phyloP scores from a whole-genome alignment of 2,329 filamentous ascomycete species.

The Trichoderma cornu-damae region DNA sequence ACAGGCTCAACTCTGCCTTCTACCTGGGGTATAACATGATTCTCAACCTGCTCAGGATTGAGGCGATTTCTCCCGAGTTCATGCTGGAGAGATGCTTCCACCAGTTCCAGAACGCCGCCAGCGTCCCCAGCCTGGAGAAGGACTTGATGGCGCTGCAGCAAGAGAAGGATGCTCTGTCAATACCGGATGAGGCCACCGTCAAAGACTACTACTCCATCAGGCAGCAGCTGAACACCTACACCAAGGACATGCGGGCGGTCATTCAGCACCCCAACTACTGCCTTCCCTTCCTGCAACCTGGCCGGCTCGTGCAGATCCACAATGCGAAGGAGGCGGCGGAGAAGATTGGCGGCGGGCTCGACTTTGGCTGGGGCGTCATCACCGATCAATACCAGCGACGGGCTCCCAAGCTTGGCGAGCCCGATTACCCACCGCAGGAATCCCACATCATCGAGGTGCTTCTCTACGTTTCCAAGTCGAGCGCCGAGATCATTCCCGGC shows the following conservation, averaged over 20 bases:
- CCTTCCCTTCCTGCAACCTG: conserved; percentile 75
- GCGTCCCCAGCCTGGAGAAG: conserved; percentile 76
- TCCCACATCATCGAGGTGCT: conserved; percentile 79
- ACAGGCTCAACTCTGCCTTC: conserved; percentile 95
- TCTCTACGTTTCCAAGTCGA: conserved; percentile 53
- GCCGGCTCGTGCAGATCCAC: conserved; percentile 83
- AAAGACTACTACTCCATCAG: conserved; percentile 92
- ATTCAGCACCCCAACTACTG: conserved; percentile 90
- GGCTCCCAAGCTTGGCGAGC: conserved; percentile 59
- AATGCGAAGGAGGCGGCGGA: conserved; percentile 51
- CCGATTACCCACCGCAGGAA: conserved; percentile 68
- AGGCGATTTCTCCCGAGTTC: conserved; percentile 96
- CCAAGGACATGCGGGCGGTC: conserved; percentile 82
- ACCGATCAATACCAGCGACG: conserved; percentile 66
- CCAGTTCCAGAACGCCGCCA: conserved; percentile 94
- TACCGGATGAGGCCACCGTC: conserved; percentile 80
- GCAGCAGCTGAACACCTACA: conserved; percentile 76
- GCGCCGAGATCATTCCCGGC: conserved; percentile 41
- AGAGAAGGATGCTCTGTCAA: conserved; percentile 66
- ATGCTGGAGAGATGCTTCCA: conserved; percentile 99
- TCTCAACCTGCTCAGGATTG: conserved; percentile 91
- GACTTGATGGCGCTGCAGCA: conserved; percentile 74
- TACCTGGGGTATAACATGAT: conserved; percentile 99
- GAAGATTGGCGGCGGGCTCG: conserved; percentile 38
- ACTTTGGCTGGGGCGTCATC: conserved; percentile 94